Base-by-base conservation (phyloP, 2,329 filamentous ascomycete species). In the Fusarium humuli region DNA sequence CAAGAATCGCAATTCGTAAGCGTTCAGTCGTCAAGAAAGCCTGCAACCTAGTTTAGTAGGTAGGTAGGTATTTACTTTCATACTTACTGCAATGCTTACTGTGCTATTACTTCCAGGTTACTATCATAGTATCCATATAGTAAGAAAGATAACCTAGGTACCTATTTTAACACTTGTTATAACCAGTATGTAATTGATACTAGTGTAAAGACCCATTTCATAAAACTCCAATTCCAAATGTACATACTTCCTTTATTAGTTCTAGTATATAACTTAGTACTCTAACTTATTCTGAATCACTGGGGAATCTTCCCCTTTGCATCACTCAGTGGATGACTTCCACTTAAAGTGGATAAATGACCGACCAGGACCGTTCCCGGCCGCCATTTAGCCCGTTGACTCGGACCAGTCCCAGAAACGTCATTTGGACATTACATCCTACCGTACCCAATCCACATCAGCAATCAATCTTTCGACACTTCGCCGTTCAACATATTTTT, bases 371-470 rank as follows among this genome's bases (percentile, higher is more conserved):
- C 23, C 25, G 22, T 23, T 52, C 23, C 25, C 49, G 49, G 32
- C 49, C 32, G 32, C 32, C 49, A 61, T 60, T 71, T 69, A 66
- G 62, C 66, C 65, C 53, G 50, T 63, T 25, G 49, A 64, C 61
- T 61, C 70, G 65, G 65, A 66, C 56, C 34, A 58, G 64, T 44
- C 42, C 29, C 22, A 13, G 30, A 75, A 71, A 75, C 73, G 73
- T 75, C 73, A 75, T 75, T 74, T 67, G 45, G 49, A 65, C 68
- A 48, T 53, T 46, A 42, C 60, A 63, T 57, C 67, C 30, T 50
- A 30, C 61, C 18, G 34, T 60, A 65, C 61, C 71, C 61, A 65
- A 67, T 49, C 65, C 58, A 55, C 65, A 65, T 67, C 65, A 66
- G 40, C 53, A 61, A 56, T 50, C 63, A 47, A 46, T 61, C 45